Percentiles rank a stretch among this genome's conserved stretches.
Conservation (phyloP, 73 alveolate species). For the Tetrahymena borealis region DNA sequence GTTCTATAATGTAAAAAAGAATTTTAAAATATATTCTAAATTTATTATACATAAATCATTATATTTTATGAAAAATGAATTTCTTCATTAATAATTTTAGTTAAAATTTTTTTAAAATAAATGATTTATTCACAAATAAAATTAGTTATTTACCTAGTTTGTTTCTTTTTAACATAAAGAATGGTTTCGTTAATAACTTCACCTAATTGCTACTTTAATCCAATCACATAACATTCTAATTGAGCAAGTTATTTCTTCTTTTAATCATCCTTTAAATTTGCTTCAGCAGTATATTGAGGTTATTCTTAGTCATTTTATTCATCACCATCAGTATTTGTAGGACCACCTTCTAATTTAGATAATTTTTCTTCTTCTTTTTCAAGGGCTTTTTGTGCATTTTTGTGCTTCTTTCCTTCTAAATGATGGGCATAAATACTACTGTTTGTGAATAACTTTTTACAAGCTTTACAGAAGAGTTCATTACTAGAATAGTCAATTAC, state of each 20-base stretch:
- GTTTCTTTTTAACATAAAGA: conserved; percentile 77
- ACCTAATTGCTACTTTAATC: conserved; percentile 69
- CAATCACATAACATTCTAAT: conserved; percentile 68
- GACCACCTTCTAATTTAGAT: not conserved
- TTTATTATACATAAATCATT: conserved; percentile 55
- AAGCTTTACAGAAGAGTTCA: conserved; percentile 57
- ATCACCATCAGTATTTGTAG: not conserved
- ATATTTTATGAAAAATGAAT: too few relatives aligned
- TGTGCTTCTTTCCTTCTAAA: conserved; percentile 83
- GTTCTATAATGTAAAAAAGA: conserved; percentile 3
- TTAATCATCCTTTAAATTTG: conserved; percentile 23
- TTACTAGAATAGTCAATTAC: conserved; percentile 8
- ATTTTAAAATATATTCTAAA: conserved; percentile 32
- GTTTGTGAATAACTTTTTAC: conserved; percentile 80
- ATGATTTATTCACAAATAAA: too few relatives aligned
- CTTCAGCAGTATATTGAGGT: not conserved
- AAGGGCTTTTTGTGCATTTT: conserved; percentile 58
- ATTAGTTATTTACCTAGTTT: conserved; percentile 72
- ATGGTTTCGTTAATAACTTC: conserved; percentile 76
- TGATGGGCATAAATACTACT: conserved; percentile 79
- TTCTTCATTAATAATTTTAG: too few relatives aligned
- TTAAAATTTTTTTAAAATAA: too few relatives aligned
- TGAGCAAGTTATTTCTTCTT: conserved; percentile 61
- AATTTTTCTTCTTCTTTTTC: conserved; percentile 8
- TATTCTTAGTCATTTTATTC: conserved; percentile 10